Conservation (phyloP, 108 stramenopile species). For the Cyclostephanos invisitatus region DNA sequence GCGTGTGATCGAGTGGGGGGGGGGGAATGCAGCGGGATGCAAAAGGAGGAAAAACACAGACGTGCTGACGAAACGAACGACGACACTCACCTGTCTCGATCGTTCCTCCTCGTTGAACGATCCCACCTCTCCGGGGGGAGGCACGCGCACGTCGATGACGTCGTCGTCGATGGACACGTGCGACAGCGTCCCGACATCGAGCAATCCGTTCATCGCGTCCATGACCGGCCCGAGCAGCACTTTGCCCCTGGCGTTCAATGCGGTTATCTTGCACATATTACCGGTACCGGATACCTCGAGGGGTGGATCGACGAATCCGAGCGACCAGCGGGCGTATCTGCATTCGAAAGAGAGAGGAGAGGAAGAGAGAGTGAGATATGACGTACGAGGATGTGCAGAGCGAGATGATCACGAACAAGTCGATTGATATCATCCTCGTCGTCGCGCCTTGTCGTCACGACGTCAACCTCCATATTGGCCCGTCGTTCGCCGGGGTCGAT, state of each 20-base stretch:
- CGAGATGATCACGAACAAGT: not conserved
- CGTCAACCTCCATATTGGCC: not conserved
- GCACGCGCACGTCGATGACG: constrained; percentile 69
- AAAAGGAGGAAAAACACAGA: not conserved
- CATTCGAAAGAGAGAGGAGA: not conserved
- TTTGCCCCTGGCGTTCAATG: constrained; percentile 83
- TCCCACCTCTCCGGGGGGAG: constrained; percentile 79
- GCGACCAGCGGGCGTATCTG: constrained; percentile 89
- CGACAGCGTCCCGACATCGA: constrained; percentile 55
- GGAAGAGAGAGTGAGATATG: constrained; percentile 1
- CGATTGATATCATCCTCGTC: not conserved
- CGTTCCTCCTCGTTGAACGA: constrained; percentile 94
- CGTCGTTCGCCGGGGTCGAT: too few relatives aligned
- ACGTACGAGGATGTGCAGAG: not conserved
- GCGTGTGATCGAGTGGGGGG: too few relatives aligned
- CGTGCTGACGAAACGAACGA: not conserved
- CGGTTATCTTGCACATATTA: constrained; percentile 81
- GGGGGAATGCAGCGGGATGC: too few relatives aligned
- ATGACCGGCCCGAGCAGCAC: constrained; percentile 82
- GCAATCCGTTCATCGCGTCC: constrained; percentile 70
- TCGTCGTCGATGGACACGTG: constrained; percentile 39
- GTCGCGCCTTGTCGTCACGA: not conserved
- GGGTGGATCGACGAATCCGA: constrained; percentile 94
- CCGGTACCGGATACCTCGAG: constrained; percentile 85
- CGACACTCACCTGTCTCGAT: constrained; percentile 84